A percentile compares a stretch with the other conserved stretches of the same genome.
Conservation (phyloP, 2,329 filamentous ascomycete species). For the Diaporthe sp. region DNA sequence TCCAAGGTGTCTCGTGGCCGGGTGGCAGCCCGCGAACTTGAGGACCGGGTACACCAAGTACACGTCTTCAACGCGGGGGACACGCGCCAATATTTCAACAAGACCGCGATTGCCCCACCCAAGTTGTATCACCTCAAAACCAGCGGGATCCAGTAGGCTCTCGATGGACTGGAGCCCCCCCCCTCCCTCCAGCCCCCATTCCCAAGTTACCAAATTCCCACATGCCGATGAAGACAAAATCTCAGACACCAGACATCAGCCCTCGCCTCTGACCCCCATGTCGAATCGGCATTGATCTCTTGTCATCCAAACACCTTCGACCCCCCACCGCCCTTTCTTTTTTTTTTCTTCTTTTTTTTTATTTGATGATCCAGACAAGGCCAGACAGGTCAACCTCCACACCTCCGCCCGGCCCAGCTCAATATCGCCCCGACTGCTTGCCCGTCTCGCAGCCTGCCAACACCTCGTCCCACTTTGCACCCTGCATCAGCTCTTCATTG, state of each 20-base stretch:
- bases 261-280: not conserved
- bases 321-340: not conserved
- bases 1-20: not conserved
- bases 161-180: slow-evolving; percentile 16
- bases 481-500: slow-evolving; percentile 12
- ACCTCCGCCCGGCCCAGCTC: slow-evolving; percentile 15
- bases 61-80: slow-evolving; percentile 33
- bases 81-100: slow-evolving; percentile 25
- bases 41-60: not conserved
- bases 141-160: slow-evolving; percentile 12
- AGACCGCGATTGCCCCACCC: slow-evolving; percentile 33
- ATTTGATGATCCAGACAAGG: not conserved
- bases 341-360: not conserved
- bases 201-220: not conserved
- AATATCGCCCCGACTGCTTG: not conserved
- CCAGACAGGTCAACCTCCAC: slow-evolving; percentile 36
- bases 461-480: slow-evolving; percentile 14
- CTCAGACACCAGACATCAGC: not conserved
- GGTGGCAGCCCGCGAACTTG: not conserved
- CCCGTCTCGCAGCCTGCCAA: slow-evolving; percentile 18
- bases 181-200: slow-evolving; percentile 23
- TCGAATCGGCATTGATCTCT: not conserved
- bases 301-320: slow-evolving; percentile 1
- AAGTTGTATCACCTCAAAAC: slow-evolving; percentile 14
- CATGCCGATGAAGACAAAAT: slow-evolving; percentile 6